Evolutionary conservation across 2,329 filamentous ascomycete species (phyloP).

Genomic region (Stagonosporopsis rhizophila): DNA sequence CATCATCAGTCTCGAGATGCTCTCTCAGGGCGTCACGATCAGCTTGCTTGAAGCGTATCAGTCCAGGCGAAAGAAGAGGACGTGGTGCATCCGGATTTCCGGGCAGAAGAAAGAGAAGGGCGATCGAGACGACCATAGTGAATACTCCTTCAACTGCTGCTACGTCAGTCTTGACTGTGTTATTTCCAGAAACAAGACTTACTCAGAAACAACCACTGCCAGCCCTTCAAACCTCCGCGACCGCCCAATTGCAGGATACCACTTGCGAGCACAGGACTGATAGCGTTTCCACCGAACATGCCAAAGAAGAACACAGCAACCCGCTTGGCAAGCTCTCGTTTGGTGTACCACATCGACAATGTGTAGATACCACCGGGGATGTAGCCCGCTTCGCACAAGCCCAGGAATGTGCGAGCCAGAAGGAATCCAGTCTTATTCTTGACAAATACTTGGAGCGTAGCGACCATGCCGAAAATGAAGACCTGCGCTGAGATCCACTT

Average conservation of each 20-base stretch:
- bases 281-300: slow-evolving; percentile 60
- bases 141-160: slow-evolving; percentile 54
- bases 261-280: slow-evolving; percentile 58
- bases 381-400: slow-evolving; percentile 60
- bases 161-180: neutral
- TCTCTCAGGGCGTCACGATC: slow-evolving; percentile 47
- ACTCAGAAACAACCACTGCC: slow-evolving; percentile 62
- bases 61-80: slow-evolving; percentile 50
- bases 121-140: slow-evolving; percentile 51
- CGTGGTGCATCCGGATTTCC: slow-evolving; percentile 53
- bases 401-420: slow-evolving; percentile 54
- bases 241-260: slow-evolving; percentile 57
- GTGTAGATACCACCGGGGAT: slow-evolving; percentile 62
- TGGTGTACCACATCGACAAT: slow-evolving; percentile 60
- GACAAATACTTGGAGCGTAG: slow-evolving; percentile 51
- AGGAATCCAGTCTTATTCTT: slow-evolving; percentile 54
- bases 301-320: slow-evolving; percentile 62
- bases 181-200: slow-evolving; percentile 12
- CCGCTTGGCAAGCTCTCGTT: slow-evolving; percentile 55
- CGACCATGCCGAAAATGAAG: slow-evolving; percentile 57
- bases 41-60: slow-evolving; percentile 47
- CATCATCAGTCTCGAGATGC: slow-evolving; percentile 47
- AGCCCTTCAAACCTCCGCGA: slow-evolving; percentile 52
- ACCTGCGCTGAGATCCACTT: slow-evolving; percentile 61
- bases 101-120: slow-evolving; percentile 54